Evolutionary conservation across 2,329 filamentous ascomycete species (phyloP), one percentile per base, ranked within the genome.

Genomic region (Aspergillus texensis): DNA sequence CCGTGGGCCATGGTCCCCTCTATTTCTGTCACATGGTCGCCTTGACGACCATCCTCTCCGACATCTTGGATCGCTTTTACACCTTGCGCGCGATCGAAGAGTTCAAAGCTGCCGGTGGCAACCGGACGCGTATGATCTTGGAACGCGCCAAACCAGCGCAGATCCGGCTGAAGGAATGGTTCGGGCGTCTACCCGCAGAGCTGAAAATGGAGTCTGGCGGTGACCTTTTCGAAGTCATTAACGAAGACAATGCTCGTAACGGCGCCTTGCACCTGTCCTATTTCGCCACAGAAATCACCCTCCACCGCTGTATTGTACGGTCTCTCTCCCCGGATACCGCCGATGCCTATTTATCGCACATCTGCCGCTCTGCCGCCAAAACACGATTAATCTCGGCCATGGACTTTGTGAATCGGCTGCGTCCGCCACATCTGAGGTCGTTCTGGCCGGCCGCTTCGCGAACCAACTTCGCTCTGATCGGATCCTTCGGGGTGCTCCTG

Each of bases 361-460:
- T 97, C 70, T 97, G 94, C 78, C 93, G 94, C 59, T 94, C 90
- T 62, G 94, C 94, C 4, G 94, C 94, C 59, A 97, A 97, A 77
- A 96, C 94, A 0, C 90, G 94, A 6, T 85, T 98, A 39, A 97
- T 97, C 74, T 96, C 92, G 26, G 93, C 94, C 67, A 96, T 98
- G 91, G 94, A 98, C 76, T 97, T 97, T 78, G 93, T 97, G 71
- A 97, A 97, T 79, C 90, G 94, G 0, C 86, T 98, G 36, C 93
- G 91, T 52, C 92, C 93, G 0, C 88, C 89, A 41, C 94, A 98
- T 72, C 85, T 97, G 34, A 88, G 90, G n/a, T 87, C 92, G 0
- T 97, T 97, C 79, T 98, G 94, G 94, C 80, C 81, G 30, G 79
- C 79, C 6, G 76, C 79, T 0, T 77, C 80, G 5, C 78, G 80